Conservation (phyloP, 345 rosid species). For the Balakata baccata region DNA sequence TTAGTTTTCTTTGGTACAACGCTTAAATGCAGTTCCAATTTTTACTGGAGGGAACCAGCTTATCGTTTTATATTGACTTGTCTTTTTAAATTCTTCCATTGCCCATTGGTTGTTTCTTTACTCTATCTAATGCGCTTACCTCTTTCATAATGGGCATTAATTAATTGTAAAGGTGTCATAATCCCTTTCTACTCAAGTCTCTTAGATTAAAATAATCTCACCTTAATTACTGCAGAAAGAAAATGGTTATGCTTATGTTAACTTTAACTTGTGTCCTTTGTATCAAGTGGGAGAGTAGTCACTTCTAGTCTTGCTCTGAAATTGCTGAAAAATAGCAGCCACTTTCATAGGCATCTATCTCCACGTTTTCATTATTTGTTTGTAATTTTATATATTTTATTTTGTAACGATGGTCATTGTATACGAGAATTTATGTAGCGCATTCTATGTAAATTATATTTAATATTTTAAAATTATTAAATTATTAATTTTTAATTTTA, state of each 20-base stretch:
- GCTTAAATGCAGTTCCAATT: not conserved
- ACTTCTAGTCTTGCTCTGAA: not conserved
- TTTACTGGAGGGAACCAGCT: constrained; percentile 5
- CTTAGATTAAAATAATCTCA: not conserved
- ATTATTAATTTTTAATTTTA: too few relatives aligned
- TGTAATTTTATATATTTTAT: too few relatives aligned
- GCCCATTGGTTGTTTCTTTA: not conserved
- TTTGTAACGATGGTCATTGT: too few relatives aligned
- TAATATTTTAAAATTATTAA: too few relatives aligned
- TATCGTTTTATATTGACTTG: not conserved
- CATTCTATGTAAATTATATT: too few relatives aligned
- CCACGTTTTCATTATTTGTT: not conserved
- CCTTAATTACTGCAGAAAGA: not conserved
- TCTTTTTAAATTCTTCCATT: not conserved
- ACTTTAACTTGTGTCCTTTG: not conserved
- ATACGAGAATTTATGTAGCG: too few relatives aligned
- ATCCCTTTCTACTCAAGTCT: too few relatives aligned
- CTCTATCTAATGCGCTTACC: not conserved
- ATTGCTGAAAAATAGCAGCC: not conserved
- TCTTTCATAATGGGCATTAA: not conserved
- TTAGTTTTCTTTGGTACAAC: not conserved
- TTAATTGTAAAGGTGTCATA: too few relatives aligned
- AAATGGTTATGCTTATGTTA: not conserved
- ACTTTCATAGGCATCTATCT: not conserved
- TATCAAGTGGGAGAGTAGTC: constrained; percentile 7